Conservation (phyloP, 768 basidiomycete species). For the Termitomyces sp. region DNA sequence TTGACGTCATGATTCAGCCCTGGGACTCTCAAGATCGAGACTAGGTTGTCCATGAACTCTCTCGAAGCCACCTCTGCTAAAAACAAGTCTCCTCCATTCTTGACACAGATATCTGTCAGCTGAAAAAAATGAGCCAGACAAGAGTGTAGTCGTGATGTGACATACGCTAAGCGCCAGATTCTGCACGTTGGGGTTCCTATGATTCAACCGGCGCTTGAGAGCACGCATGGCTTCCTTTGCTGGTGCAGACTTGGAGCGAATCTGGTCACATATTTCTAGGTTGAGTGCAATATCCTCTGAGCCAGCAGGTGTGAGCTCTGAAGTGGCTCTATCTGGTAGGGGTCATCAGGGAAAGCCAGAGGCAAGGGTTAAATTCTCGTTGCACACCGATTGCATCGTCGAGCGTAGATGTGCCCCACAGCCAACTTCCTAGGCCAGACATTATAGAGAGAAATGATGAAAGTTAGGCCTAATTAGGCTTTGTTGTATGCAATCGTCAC, state of each 20-base stretch:
- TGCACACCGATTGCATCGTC: slow-evolving; percentile 76
- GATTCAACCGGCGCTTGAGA: slow-evolving; percentile 80
- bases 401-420: slow-evolving; percentile 81
- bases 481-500: neutral
- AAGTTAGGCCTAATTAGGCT: slow-evolving; percentile 1
- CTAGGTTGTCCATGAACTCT: slow-evolving; percentile 92
- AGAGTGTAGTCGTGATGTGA: slow-evolving; percentile 12
- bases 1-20: slow-evolving; percentile 78
- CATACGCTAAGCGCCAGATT: slow-evolving; percentile 79
- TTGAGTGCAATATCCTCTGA: slow-evolving; percentile 88
- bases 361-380: neutral
- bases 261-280: slow-evolving; percentile 96
- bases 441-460: slow-evolving; percentile 24
- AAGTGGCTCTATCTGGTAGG: slow-evolving; percentile 86
- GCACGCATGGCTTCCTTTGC: slow-evolving; percentile 87
- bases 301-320: slow-evolving; percentile 77
- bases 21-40: slow-evolving; percentile 80
- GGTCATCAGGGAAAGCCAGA: slow-evolving; percentile 5
- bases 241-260: slow-evolving; percentile 82
- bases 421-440: slow-evolving; percentile 60
- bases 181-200: slow-evolving; percentile 96
- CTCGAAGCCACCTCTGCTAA: slow-evolving; percentile 77
- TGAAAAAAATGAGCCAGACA: slow-evolving; percentile 23
- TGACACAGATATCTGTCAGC: slow-evolving; percentile 89
- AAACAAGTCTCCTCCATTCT: slow-evolving; percentile 96